Evolutionary conservation across 164 flowering plant genomes (phyloP).

Genomic region (Cinnamomum micranthum): DNA sequence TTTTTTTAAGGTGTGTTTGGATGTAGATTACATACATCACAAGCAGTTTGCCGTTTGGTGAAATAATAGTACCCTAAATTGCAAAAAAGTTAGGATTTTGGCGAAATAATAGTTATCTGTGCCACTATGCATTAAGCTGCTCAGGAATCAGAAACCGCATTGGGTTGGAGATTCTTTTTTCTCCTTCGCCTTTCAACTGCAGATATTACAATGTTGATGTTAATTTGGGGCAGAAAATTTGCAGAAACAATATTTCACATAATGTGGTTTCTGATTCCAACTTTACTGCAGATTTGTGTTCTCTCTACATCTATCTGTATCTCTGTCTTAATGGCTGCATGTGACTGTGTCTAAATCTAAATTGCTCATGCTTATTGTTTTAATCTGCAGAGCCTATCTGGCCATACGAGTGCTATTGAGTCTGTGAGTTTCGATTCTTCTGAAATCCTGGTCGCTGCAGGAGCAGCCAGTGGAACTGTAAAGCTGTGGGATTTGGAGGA

Average conservation of each 20-base stretch:
- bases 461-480: conserved; percentile 96
- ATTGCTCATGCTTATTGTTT: neutral
- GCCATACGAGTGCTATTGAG: conserved; percentile 95
- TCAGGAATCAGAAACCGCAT: neutral
- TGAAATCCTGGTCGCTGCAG: conserved; percentile 93
- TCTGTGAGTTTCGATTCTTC: conserved; percentile 93
- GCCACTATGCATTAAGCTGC: neutral
- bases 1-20: neutral
- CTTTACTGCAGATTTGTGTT: neutral
- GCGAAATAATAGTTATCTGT: neutral
- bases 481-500: conserved; percentile 99
- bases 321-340: neutral
- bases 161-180: neutral
- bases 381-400: conserved; percentile 75
- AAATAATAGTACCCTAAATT: too few species aligned
- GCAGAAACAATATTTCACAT: neutral
- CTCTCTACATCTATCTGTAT: neutral
- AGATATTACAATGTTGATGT: neutral
- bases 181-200: neutral
- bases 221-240: neutral
- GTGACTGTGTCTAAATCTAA: neutral
- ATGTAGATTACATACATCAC: neutral
- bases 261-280: neutral
- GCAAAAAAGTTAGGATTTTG: neutral
- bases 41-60: neutral